Conservation (phyloP, 164 flowering plant genomes). For the Echeveria elegans region DNA sequence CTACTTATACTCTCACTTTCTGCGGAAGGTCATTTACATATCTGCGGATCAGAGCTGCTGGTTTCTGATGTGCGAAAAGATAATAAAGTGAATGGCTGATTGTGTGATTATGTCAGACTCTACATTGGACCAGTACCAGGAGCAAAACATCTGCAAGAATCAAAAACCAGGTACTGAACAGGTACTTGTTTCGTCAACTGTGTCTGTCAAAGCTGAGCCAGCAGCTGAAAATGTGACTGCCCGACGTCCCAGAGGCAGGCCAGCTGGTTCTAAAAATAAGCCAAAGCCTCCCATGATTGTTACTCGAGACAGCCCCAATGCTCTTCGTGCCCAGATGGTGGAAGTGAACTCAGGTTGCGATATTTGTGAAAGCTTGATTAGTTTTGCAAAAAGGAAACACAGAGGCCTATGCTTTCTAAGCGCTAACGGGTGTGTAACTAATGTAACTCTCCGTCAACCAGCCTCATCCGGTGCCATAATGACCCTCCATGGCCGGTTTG, state of each 20-base stretch:
- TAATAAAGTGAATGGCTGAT: neutral
- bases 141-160: slow-evolving; percentile 1
- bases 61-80: neutral
- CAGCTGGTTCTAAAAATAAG: slow-evolving; percentile 77
- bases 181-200: neutral
- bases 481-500: slow-evolving; percentile 72
- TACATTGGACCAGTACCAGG: slow-evolving; percentile 2
- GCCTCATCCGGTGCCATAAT: slow-evolving; percentile 52
- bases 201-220: neutral
- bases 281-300: slow-evolving; percentile 74
- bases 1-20: neutral
- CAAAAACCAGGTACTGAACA: neutral
- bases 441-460: slow-evolving; percentile 61
- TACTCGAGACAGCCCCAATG: slow-evolving; percentile 72
- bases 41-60: neutral
- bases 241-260: slow-evolving; percentile 66
- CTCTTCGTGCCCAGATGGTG: slow-evolving; percentile 66
- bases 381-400: slow-evolving; percentile 58
- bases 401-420: slow-evolving; percentile 73
- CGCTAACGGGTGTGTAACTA: slow-evolving; percentile 67
- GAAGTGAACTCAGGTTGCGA: slow-evolving; percentile 67
- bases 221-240: slow-evolving; percentile 9
- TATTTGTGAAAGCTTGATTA: slow-evolving; percentile 52
- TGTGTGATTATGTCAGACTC: neutral
- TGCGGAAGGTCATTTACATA: neutral